A percentile compares a stretch with the other conserved stretches of the same genome.
Evolutionary conservation across 345 rosid species (phyloP).

Genomic region (Firmiana major): DNA sequence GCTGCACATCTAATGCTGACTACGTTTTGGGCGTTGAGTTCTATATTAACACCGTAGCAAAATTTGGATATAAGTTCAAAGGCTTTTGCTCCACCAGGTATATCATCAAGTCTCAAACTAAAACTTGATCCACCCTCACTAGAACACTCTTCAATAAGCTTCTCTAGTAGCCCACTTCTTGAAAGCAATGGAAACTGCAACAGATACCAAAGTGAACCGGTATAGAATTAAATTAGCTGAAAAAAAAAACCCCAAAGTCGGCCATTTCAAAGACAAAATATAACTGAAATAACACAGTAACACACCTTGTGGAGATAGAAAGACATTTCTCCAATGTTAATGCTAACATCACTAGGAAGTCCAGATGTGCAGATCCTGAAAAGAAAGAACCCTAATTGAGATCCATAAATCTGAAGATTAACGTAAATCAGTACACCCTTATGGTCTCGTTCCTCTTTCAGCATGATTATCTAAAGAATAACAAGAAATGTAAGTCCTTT

Average conservation of each 20-base stretch:
- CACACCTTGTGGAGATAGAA: conserved; percentile 84
- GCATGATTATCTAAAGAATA: not conserved
- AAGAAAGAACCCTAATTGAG: conserved; percentile 8
- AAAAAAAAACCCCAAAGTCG: not conserved
- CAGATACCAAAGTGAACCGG: not conserved
- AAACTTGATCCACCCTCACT: conserved; percentile 36
- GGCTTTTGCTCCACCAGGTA: conserved; percentile 72
- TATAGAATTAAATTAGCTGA: too few species aligned
- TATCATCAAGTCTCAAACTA: conserved; percentile 46
- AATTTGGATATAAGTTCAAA: conserved; percentile 56
- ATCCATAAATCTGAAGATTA: not conserved
- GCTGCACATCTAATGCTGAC: conserved; percentile 73
- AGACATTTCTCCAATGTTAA: conserved; percentile 55
- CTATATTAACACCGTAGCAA: conserved; percentile 63
- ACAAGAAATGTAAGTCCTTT: not conserved
- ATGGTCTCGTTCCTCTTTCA: not conserved
- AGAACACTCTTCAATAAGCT: conserved; percentile 44
- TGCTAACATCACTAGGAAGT: conserved; percentile 66
- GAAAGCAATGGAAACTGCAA: conserved; percentile 72
- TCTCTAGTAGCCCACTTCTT: conserved; percentile 55
- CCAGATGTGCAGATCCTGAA: conserved; percentile 68
- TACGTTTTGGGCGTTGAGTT: conserved; percentile 49
- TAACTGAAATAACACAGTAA: not conserved
- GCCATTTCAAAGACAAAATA: not conserved
- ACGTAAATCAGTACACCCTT: not conserved